phyloP scores from a whole-genome alignment of 1,284 basidiomycete genomes.

The Pyrrhoderma lamaoense region DNA sequence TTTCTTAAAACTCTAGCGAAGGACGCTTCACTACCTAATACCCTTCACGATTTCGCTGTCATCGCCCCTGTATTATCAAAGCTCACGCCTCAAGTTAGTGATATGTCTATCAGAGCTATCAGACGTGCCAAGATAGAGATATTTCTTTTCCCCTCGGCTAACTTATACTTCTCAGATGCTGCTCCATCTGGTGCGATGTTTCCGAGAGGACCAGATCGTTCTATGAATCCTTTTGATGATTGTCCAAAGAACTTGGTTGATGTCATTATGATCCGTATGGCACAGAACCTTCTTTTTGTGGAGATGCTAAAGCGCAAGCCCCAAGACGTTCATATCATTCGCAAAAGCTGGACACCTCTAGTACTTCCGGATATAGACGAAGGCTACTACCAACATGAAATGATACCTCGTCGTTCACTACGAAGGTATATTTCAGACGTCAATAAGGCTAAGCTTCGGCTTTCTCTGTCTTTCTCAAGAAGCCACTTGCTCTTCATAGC shows the following conservation, averaged over 20 bases:
- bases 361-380: conserved; percentile 46
- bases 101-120: conserved; percentile 67
- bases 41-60: conserved; percentile 47
- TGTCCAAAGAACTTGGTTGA: conserved; percentile 44
- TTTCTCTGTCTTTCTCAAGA: conserved; percentile 54
- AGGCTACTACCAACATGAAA: conserved; percentile 11
- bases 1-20: conserved; percentile 56
- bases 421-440: neutral
- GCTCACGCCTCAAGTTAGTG: conserved; percentile 57
- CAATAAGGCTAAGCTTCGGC: conserved; percentile 14
- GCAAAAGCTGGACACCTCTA: conserved; percentile 61
- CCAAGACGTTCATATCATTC: conserved; percentile 63
- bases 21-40: conserved; percentile 34
- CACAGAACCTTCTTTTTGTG: conserved; percentile 66
- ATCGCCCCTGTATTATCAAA: conserved; percentile 51
- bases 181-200: conserved; percentile 54
- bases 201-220: conserved; percentile 35
- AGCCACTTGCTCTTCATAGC: conserved; percentile 67
- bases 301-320: conserved; percentile 60
- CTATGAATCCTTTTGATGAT: conserved; percentile 40
- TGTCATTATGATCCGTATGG: conserved; percentile 58
- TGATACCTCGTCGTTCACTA: conserved; percentile 1
- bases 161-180: conserved; percentile 54
- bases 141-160: conserved; percentile 62
- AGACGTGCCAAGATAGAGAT: conserved; percentile 67